Base-by-base conservation (phyloP, 164 flowering plant genomes). In the Vitis rupestris region DNA sequence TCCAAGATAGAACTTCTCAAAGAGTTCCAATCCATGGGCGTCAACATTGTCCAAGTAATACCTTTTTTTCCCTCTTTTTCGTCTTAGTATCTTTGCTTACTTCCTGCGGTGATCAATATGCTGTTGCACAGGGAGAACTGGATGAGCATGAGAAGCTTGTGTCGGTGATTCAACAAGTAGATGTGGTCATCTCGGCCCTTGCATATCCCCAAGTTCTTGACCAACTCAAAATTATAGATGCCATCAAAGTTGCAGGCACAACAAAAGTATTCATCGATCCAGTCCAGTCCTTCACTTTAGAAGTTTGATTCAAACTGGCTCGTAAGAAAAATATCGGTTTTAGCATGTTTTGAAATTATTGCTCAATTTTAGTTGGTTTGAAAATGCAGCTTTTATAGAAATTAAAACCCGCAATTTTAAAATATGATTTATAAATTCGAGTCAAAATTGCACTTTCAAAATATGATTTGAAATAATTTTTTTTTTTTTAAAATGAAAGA, bases 241-340 rank as follows among this genome's bases (percentile, higher is more conserved):
- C 88, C 64, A 83, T 85, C 9, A 80, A 76, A 60, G 74, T 53
- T 27, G 81, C 85, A 31, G 79, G 81, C 15, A 83, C 78, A 67
- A 78, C 80, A 11, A 79, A 85, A 86, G 88, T 81, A 71, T 17
- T 11, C 1, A 9, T 4, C 23, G 23, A 23, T 23, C 23, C 23
- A 23, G 23, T 23, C 23, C 23, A 23, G 23, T 1, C 23, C 23
- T 23, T 23, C 23, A 23, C 23, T 23, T 23, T 23, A 23, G 23
- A 23, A 23, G 23, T 23, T 23, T 23, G 23, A 23, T 23, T 23
- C 23, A 1, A 23, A 23, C 1, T 23, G 23, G 23, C 23, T 19
- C 23, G 23, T 19, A 19, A 19, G 23, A 19, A 19, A 19, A 19
- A 19, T 19, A 19, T 19, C 23, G 23, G 23, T 19, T 19, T 23